Evolutionary conservation across 2,329 filamentous ascomycete species (phyloP).

Genomic region (Phyllosticta citriasiana): DNA sequence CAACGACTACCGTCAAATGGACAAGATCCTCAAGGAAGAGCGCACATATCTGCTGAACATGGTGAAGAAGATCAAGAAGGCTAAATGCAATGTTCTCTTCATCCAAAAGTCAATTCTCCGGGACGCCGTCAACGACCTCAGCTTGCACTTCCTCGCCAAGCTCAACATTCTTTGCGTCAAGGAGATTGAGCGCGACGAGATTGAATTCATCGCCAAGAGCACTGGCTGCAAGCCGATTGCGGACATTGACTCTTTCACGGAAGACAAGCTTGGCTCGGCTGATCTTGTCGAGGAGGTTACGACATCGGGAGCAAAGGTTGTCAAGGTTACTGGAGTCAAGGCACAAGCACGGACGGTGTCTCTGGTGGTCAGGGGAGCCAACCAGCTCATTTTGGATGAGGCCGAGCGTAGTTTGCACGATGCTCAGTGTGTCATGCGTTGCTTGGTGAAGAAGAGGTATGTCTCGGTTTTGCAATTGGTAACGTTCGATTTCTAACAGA

Average conservation of each 20-base stretch:
- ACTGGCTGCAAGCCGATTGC: conserved; percentile 98
- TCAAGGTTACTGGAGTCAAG: conserved; percentile 90
- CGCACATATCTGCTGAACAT: conserved; percentile 95
- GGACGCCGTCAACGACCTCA: conserved; percentile 95
- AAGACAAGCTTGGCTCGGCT: conserved; percentile 92
- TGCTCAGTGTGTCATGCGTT: conserved; percentile 93
- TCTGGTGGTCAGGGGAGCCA: conserved; percentile 88
- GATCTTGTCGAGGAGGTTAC: conserved; percentile 91
- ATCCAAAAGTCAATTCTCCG: conserved; percentile 98
- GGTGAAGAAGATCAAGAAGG: conserved; percentile 99
- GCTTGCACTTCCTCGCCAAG: conserved; percentile 93
- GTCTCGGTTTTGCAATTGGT: neutral
- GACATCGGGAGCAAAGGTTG: conserved; percentile 77
- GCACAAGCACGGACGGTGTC: conserved; percentile 77
- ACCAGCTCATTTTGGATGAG: conserved; percentile 88
- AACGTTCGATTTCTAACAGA: conserved; percentile 13
- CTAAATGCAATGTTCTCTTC: conserved; percentile 95
- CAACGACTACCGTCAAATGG: conserved; percentile 99
- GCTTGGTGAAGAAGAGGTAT: conserved; percentile 89
- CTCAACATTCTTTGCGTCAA: conserved; percentile 93
- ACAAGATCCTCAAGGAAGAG: conserved; percentile 99
- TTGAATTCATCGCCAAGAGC: conserved; percentile 98
- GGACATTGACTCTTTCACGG: conserved; percentile 95
- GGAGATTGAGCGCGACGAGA: conserved; percentile 96
- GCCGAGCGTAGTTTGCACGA: conserved; percentile 95